phyloP scores from a whole-genome alignment of 208 protist genomes.

The Tritrichomonas musculus region DNA sequence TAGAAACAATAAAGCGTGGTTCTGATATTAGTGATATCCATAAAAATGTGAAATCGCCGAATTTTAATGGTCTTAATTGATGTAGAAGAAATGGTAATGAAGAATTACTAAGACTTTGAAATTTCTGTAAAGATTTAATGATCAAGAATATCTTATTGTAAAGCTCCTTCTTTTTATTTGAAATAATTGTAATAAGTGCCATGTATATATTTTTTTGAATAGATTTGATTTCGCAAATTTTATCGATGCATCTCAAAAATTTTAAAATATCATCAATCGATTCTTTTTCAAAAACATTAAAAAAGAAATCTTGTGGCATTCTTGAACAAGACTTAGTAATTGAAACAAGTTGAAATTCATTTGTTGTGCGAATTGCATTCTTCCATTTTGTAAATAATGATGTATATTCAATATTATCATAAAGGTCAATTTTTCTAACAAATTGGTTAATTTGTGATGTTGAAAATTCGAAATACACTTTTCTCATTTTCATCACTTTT shows the following conservation, averaged over 20 bases:
- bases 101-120: not conserved
- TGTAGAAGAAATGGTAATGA: not conserved
- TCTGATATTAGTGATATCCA: not conserved
- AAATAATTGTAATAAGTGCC: not conserved
- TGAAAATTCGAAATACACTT: not conserved
- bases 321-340: not conserved
- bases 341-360: not conserved
- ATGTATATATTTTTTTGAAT: not conserved
- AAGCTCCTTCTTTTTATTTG: not conserved
- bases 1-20: not conserved
- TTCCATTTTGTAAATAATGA: not conserved
- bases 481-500: not conserved
- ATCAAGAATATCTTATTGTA: not conserved
- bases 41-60: not conserved
- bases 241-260: not conserved
- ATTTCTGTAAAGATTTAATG: not conserved
- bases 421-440: not conserved
- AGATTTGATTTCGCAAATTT: not conserved
- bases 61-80: not conserved
- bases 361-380: not conserved
- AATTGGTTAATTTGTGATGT: not conserved
- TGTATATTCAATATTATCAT: not conserved
- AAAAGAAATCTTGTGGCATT: not conserved
- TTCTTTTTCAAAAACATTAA: not conserved
- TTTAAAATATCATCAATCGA: not conserved